Evolutionary conservation across 768 basidiomycete species (phyloP), one percentile per base, ranked within the genome.

Genomic region (Antrodiella citrinella): DNA sequence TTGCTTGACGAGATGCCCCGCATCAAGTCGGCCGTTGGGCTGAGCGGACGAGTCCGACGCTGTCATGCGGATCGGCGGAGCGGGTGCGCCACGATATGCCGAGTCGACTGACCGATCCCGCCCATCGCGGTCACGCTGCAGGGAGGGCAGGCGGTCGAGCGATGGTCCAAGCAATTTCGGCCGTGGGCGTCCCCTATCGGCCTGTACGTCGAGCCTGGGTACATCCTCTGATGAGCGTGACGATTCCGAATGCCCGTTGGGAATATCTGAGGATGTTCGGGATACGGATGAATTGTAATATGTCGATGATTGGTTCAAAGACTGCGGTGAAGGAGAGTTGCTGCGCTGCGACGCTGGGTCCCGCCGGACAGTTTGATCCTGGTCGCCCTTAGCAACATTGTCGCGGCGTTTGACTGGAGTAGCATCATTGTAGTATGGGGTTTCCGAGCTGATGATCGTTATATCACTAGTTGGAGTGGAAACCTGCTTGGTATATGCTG

Each of bases 1-100:
- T 44, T 67, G 61, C 13, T 72, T 54, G 3, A 84, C 70, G 24
- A 74, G 53, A 50, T 81, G 76, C 20, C 73, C 56, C 13, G 68
- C 62, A 46, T 77, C 74, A 11, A 62, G 56, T 63, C 12, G 65
- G 47, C 15, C 41, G n/a, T 43, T 43, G 9, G 41, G 7, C 9
- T 15, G 7, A 7, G 7, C 30, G 30, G 30, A 15, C 7, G 7
- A 7, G 7, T 35, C 30, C 15, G 30, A 35, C 15, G 15, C 15
- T 15, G 53, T 59, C 11, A 52, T 57, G 30, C 67, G 62, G 13
- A 63, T 65, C 21, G 78, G 72, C 15, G 72, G 65, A 3, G 78
- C 75, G 47, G 78, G 54, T 0, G 74, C 75, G 55, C 78, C 72
- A 26, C 41, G 41, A 19, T 57, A 70, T 13, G 51, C 35, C 30